Evolutionary conservation across 2,329 filamentous ascomycete species (phyloP), one percentile per base, ranked within the genome.

Genomic region (Penicillium psychrosexuale): DNA sequence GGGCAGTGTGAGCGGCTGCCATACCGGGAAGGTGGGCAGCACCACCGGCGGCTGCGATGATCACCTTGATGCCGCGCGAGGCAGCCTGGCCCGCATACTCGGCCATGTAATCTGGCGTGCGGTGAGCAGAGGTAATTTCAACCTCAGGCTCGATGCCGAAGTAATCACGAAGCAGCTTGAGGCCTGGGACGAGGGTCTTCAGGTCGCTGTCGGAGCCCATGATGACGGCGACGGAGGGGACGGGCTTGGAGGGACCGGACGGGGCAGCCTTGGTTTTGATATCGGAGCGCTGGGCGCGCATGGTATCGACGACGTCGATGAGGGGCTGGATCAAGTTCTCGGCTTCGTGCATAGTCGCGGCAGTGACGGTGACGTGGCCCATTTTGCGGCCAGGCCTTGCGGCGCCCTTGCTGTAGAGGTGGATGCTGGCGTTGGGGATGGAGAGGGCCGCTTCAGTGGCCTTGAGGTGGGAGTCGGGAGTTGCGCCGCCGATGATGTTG

Each of bases 331-430:
- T 83, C 13, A 86, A 81, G 15, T 81, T 78, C 69, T 89, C 84
- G n/a, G 88, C 85, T 64, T 86, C 81, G 36, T 82, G 77, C 68
- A 92, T 84, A 0, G 83, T 85, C 12, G 82, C 79, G 1, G 85
- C 86, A 1, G 89, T 89, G 36, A 96, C 77, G 0, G 92, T 97
- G 63, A 99, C 84, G 72, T 99, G 94, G 11, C 93, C 93, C 77
- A 97, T 97, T 75, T 97, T 99, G 43, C 94, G 87, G 33, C 90
- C 88, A 5, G 90, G 90, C 65, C 91, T 90, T 27, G 91, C 89
- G 44, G 84, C 84, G 11, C 83, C 84, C 75, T 97, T 97, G 67
- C 92, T 92, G 76, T 99, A 99, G 44, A 97, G 84, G 68, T 99
- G 93, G 11, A 97, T 81, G 49, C 79, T 82, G 36, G 82, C 84